Conservation (phyloP, 2,329 filamentous ascomycete genomes). For the Diplodia mutila region DNA sequence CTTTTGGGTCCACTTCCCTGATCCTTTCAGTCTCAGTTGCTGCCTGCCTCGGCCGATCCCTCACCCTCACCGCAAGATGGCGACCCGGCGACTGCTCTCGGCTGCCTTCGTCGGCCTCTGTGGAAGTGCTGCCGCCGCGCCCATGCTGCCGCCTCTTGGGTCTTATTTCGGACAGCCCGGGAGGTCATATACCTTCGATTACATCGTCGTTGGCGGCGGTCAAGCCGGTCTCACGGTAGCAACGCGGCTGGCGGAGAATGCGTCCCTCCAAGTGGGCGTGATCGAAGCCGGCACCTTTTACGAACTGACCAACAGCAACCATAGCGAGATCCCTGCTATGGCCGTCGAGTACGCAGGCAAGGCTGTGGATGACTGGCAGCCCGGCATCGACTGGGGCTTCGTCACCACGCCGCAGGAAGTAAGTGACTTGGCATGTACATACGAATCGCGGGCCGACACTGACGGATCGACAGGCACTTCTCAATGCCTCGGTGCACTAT, state of each 20-base stretch:
- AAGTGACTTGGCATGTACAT: too few species aligned
- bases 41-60: too few species aligned
- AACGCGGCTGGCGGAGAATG: constrained; percentile 34
- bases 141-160: too few species aligned
- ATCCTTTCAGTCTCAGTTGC: too few species aligned
- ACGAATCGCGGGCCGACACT: too few species aligned
- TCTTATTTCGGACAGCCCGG: constrained; percentile 30
- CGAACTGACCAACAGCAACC: constrained; percentile 34
- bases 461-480: too few species aligned
- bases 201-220: constrained; percentile 41
- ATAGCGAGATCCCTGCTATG: constrained; percentile 31
- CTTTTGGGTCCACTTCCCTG: too few species aligned
- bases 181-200: constrained; percentile 36
- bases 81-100: too few species aligned
- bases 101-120: too few species aligned
- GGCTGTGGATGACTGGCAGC: constrained; percentile 31
- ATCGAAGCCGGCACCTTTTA: constrained; percentile 41
- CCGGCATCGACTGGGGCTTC: constrained; percentile 36
- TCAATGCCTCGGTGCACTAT: constrained; percentile 29
- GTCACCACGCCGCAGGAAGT: constrained; percentile 31
- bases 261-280: constrained; percentile 33
- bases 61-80: too few species aligned
- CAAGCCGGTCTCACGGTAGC: constrained; percentile 40
- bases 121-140: too few species aligned
- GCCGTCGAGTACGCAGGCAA: constrained; percentile 28